Base-by-base conservation (phyloP, 2,329 filamentous ascomycete genomes). In the Colletotrichum sp. region DNA sequence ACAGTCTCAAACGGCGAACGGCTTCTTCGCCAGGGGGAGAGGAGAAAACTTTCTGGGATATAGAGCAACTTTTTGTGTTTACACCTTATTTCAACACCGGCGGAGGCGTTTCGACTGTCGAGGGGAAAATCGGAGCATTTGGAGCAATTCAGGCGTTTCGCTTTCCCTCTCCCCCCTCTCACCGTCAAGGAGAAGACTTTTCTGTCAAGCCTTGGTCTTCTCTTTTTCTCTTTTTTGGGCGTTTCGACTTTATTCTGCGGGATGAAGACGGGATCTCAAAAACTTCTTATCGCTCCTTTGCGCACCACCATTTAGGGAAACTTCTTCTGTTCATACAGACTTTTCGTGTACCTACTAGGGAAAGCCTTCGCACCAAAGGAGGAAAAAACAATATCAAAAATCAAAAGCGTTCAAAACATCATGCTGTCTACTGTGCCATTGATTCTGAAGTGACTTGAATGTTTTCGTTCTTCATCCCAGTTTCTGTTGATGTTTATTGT, bases 91-190 rank as follows among this genome's bases (percentile, higher is more conserved):
- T 39, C 27, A 55, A 29, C n/a, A 19, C 15, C 15, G 62, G 57
- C 39, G 39, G 39, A 44, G 69, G 73, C 39, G 63, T 62, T 59
- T 49, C 36, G 16, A 61, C 59, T 22, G 15, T 19, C 36, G 44
- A 52, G 69, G 39, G 39, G 19, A 44, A 44, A 44, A 64, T 27
- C 19, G 69, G 73, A 64, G 62, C 73, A 72, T 72, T 68, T 69
- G 73, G 73, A 72, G 55, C 63, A 68, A 72, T 68, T 62, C 65
- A 75, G 73, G 69, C 69, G 73, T 75, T 72, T 59, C 73, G 25
- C 12, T 27, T 64, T 36, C 22, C 12, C n/a, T 25, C 52, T 16
- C 29, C 34, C 34, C 32, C 34, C 34, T 36, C 34, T 36, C 34
- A 36, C 34, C 34, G 34, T 36, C 34, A 36, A 16, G 34, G 34